These are phyloP conservation scores for Penicillium sp. DNA, from an alignment of 2,329 filamentous ascomycete species.

Conservation along the genomic window DNA sequence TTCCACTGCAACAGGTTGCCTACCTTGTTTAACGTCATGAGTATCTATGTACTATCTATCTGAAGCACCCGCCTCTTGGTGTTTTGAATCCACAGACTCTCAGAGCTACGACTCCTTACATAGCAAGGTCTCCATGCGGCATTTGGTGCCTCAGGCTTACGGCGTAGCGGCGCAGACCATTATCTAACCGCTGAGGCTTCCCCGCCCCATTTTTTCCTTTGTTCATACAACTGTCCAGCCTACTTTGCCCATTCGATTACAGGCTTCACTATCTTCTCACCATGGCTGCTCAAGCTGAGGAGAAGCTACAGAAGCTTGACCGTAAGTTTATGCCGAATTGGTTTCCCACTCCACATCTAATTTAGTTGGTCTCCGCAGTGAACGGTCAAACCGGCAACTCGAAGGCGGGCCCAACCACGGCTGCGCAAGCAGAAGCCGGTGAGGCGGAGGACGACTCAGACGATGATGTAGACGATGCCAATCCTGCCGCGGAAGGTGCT, in stretches of 20 bases:
- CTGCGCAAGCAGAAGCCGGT: conserved; percentile 44
- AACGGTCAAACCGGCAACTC: conserved; percentile 45
- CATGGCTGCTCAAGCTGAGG: conserved; percentile 50
- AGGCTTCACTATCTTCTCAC: conserved; percentile 28
- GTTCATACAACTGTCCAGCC: conserved; percentile 29
- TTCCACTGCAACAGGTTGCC: not conserved
- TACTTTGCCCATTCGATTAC: conserved; percentile 18
- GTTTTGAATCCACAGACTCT: not conserved
- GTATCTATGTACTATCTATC: not conserved
- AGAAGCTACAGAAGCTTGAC: conserved; percentile 48
- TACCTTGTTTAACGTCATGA: not conserved
- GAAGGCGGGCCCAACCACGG: conserved; percentile 37
- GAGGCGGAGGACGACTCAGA: conserved; percentile 61
- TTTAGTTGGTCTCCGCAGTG: conserved; percentile 37
- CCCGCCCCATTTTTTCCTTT: conserved; percentile 26
- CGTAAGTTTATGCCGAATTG: conserved; percentile 33
- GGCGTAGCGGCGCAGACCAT: not conserved
- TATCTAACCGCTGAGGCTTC: conserved; percentile 17
- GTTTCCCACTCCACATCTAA: conserved; percentile 6
- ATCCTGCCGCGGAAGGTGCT: conserved; percentile 43
- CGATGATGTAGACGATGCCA: conserved; percentile 58
- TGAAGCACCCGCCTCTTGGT: not conserved
- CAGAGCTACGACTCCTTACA: not conserved
- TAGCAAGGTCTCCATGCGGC: not conserved
- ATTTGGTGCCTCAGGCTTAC: conserved; percentile 1